A percentile compares a stretch with the other conserved stretches of the same genome.
These are phyloP conservation scores for Komagataella pseudopastoris DNA, from an alignment of 805 yeast genomes.

Conservation along the genomic window DNA sequence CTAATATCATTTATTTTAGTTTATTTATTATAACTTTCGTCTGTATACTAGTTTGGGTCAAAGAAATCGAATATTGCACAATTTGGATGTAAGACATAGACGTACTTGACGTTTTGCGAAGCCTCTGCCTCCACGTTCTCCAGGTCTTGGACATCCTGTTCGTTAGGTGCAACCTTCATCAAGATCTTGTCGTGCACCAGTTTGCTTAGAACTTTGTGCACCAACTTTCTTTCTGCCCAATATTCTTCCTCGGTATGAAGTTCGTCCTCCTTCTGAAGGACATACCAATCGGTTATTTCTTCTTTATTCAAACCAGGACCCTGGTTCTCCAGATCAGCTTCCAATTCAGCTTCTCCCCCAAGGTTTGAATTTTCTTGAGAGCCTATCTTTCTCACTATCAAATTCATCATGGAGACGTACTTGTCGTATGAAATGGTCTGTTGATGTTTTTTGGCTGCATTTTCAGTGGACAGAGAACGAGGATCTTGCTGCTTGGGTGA, in stretches of 20 bases:
- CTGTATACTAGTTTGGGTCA: conserved; percentile 18
- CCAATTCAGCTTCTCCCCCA: conserved; percentile 26
- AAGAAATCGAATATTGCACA: conserved; percentile 64
- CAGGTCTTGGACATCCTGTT: conserved; percentile 25
- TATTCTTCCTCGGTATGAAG: conserved; percentile 58
- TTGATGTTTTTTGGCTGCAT: conserved; percentile 17
- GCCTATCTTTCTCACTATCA: conserved; percentile 44
- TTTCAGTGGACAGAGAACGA: conserved; percentile 1
- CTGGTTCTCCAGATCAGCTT: neutral
- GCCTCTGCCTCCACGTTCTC: conserved; percentile 12
- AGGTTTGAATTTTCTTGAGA: conserved; percentile 30
- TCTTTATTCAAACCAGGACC: conserved; percentile 47
- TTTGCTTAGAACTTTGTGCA: conserved; percentile 69
- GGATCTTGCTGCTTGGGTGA: neutral
- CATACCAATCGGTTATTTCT: conserved; percentile 69
- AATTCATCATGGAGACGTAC: conserved; percentile 72
- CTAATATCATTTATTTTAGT: neutral
- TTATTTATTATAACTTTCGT: neutral
- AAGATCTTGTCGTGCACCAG: conserved; percentile 76
- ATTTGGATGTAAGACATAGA: conserved; percentile 65
- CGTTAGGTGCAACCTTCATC: conserved; percentile 41
- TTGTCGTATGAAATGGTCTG: conserved; percentile 67
- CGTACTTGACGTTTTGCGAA: conserved; percentile 17
- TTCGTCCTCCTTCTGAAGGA: conserved; percentile 58
- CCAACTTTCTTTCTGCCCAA: conserved; percentile 55